phyloP scores from a whole-genome alignment of 192 early-diverging fungal species.

The Gorgonomyces haynaldii region DNA sequence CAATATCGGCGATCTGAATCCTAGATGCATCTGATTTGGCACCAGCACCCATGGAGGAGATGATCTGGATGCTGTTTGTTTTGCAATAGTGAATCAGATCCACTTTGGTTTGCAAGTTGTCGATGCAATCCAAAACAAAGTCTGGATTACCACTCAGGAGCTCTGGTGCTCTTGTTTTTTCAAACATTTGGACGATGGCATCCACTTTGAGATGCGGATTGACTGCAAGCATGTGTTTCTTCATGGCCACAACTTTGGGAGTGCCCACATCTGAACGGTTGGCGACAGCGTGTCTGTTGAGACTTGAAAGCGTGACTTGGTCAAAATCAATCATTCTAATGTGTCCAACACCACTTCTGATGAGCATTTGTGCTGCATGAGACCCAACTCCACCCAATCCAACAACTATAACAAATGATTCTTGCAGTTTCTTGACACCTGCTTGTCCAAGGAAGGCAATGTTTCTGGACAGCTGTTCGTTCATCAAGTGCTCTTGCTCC shows the following conservation, averaged over 20 bases:
- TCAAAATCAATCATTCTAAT: constrained; percentile 95
- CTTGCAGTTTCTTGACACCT: constrained; percentile 56
- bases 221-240: constrained; percentile 60
- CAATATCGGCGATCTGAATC: constrained; percentile 92
- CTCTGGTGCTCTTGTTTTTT: constrained; percentile 48
- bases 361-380: constrained; percentile 65
- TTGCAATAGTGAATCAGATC: constrained; percentile 80
- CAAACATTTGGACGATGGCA: constrained; percentile 64
- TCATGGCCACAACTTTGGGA: constrained; percentile 69
- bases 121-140: constrained; percentile 73
- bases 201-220: constrained; percentile 74
- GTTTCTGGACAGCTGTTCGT: constrained; percentile 78
- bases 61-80: constrained; percentile 58
- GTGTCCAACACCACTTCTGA: constrained; percentile 74
- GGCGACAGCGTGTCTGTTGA: constrained; percentile 92
- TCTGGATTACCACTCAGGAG: constrained; percentile 55
- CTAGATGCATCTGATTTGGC: constrained; percentile 93
- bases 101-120: constrained; percentile 91
- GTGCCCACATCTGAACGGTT: constrained; percentile 81
- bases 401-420: constrained; percentile 85
- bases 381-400: constrained; percentile 89
- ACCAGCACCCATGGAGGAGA: constrained; percentile 96
- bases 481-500: constrained; percentile 54
- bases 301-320: constrained; percentile 84
- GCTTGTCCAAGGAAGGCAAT: constrained; percentile 82